Base-by-base conservation (phyloP, 345 rosid genomes). In the Pelargonium nanum region DNA sequence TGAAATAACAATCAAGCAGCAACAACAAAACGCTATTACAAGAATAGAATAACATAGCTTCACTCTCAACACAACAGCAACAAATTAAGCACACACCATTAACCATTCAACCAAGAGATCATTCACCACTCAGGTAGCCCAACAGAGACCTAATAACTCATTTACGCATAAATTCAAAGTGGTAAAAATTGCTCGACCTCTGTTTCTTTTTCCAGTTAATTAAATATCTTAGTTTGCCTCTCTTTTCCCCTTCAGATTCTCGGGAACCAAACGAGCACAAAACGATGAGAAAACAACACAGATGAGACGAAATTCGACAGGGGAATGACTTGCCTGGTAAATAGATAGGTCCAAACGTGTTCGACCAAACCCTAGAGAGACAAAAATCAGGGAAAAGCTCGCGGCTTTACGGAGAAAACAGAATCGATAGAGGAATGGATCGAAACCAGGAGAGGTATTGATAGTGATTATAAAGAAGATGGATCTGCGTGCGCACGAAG, bases 351-450 rank as follows among this genome's bases (percentile, higher is more conserved):
- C 48, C 40, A 16, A 16, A 58, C 60, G 67, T 22, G 20, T 19
- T 24, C 28, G 19, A 25, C 21, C 57, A 77, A 81, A 78, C 85
- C 85, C 83, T 81, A 81, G 76, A 12, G 58, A 54, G 51, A 51
- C 30, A 22, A 51, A 53, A 58, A 54, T 23, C 44, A 4, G 4
- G 57, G 15, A 32, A n/a, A 50, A 44, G 44, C 16, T 26, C 6
- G 51, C 15, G 48, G 22, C 16, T 12, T 10, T 22, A 16, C 58
- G 6, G 4, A 16, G 22, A 7, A 7, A 19, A 2, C 15, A 13
- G 16, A 45, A 25, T 48, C 24, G 19, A 19, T 19, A 17, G 19
- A 51, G 9, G 48, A 34, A 7, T 7, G 65, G 72, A 63, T 55
- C 59, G 64, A 54, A n/a, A 68, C 34, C 7, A 30, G 17, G 52